phyloP scores from a whole-genome alignment of 139 green algal genomes.

The Dunaliella primolecta region DNA sequence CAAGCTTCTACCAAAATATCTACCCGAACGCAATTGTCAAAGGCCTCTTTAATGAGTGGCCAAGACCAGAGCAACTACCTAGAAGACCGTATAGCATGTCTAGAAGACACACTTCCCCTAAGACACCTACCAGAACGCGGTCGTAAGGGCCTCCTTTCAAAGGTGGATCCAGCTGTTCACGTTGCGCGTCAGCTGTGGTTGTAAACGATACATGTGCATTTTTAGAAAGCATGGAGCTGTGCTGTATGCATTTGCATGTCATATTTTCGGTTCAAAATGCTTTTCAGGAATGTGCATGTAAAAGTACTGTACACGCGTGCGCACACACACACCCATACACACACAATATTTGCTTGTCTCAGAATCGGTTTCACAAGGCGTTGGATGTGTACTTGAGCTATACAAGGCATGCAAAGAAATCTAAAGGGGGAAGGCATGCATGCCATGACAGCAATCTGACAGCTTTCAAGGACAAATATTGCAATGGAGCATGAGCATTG shows the following conservation, averaged over 20 bases:
- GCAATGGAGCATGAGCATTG: too few relatives aligned
- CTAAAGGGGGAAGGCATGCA: too few relatives aligned
- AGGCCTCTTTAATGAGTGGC: too few relatives aligned
- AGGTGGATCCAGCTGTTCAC: background rate
- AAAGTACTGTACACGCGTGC: background rate
- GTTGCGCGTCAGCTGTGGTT: background rate
- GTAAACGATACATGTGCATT: background rate
- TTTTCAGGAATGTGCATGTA: background rate
- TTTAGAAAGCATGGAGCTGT: background rate
- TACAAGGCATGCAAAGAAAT: too few relatives aligned
- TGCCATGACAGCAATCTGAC: too few relatives aligned
- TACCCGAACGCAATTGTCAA: background rate
- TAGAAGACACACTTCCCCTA: background rate
- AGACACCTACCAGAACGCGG: background rate
- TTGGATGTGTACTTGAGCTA: too few relatives aligned
- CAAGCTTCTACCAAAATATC: background rate
- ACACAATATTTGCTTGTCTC: background rate
- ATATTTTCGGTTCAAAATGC: background rate
- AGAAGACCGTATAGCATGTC: background rate
- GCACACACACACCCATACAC: background rate
- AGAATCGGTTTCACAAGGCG: background rate
- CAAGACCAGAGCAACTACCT: too few relatives aligned
- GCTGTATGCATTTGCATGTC: background rate
- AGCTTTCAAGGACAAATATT: too few relatives aligned
- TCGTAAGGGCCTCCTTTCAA: background rate